A percentile compares a stretch with the other conserved stretches of the same genome.
These are phyloP conservation scores for Backusella luteola DNA, from an alignment of 192 early-diverging fungal genomes.

Conservation along the genomic window DNA sequence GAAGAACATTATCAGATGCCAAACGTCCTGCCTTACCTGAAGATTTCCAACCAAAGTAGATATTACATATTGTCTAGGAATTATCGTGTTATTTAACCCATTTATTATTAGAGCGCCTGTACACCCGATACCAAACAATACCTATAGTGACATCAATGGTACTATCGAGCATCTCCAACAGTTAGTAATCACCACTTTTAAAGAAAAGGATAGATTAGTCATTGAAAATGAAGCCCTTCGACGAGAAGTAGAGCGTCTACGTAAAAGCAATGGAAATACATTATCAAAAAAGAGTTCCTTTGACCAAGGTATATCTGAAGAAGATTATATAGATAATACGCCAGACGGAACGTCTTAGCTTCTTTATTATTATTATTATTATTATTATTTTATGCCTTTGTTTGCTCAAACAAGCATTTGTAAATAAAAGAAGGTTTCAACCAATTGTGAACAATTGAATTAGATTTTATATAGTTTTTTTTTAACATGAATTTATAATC, in stretches of 20 bases:
- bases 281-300: neutral
- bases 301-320: neutral
- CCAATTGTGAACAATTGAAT: no score
- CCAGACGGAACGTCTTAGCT: neutral
- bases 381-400: neutral
- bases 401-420: neutral
- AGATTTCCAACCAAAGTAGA: constrained; percentile 4
- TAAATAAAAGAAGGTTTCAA: neutral
- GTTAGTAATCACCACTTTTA: neutral
- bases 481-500: no score
- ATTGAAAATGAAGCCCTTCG: constrained; percentile 21
- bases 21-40: neutral
- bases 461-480: neutral
- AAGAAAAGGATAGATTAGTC: constrained; percentile 13
- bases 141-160: neutral
- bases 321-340: neutral
- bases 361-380: neutral
- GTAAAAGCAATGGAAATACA: neutral
- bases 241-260: constrained; percentile 19
- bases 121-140: neutral
- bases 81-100: neutral
- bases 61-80: neutral
- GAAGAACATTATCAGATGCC: neutral
- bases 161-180: constrained; percentile 17
- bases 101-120: neutral